Percentiles rank a stretch among this genome's conserved stretches.
Conservation (phyloP, 2,329 filamentous ascomycete species). For the Colletotrichum siamense region DNA sequence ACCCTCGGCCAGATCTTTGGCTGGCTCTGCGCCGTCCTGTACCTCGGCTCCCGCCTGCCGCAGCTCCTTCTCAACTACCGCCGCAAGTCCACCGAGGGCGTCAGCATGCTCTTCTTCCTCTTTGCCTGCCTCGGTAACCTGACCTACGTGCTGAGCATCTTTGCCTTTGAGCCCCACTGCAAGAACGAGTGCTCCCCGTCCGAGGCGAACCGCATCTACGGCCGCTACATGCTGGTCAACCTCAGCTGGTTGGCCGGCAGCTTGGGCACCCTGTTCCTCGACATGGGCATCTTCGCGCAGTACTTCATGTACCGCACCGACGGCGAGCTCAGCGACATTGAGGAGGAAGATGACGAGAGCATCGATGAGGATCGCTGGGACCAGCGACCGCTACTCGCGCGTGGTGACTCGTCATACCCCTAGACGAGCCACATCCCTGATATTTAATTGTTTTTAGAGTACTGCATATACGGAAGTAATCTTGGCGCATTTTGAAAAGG, state of each 20-base stretch:
- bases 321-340: conserved; percentile 37
- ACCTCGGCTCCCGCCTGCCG: conserved; percentile 87
- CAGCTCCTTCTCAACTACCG: conserved; percentile 92
- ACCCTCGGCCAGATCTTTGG: conserved; percentile 88
- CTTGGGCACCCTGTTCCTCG: conserved; percentile 83
- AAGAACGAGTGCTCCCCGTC: conserved; percentile 63
- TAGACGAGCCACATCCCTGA: neutral
- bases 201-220: conserved; percentile 73
- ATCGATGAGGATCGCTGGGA: conserved; percentile 41
- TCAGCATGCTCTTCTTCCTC: conserved; percentile 93
- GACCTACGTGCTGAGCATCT: conserved; percentile 90
- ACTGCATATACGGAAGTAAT: neutral
- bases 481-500: neutral
- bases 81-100: conserved; percentile 90
- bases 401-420: conserved; percentile 22
- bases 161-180: conserved; percentile 85
- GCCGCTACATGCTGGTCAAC: conserved; percentile 86
- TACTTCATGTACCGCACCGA: conserved; percentile 81
- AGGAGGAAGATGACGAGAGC: conserved; percentile 30
- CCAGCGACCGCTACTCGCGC: conserved; percentile 31
- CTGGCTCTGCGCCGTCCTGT: conserved; percentile 87
- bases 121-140: conserved; percentile 96
- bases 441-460: neutral
- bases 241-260: conserved; percentile 90
- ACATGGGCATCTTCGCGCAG: conserved; percentile 86